A percentile compares a stretch with the other conserved stretches of the same genome.
Evolutionary conservation across 768 basidiomycete genomes (phyloP).

Genomic region (Hortiboletus campestris): DNA sequence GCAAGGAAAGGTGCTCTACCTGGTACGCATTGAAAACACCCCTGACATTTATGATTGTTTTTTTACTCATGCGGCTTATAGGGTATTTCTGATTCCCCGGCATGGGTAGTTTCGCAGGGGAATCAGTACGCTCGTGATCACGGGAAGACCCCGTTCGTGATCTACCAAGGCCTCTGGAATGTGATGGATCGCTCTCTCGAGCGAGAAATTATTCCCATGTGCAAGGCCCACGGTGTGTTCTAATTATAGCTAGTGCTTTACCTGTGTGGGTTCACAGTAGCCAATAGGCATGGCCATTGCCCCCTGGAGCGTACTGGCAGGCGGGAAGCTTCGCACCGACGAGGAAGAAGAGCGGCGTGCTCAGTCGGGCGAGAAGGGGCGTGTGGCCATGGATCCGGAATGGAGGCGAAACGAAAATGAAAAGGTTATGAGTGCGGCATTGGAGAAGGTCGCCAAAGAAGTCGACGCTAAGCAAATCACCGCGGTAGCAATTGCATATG

Average conservation of each 20-base stretch:
- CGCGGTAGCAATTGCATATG: constrained; percentile 42
- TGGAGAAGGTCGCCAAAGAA: constrained; percentile 41
- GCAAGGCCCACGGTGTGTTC: constrained; percentile 32
- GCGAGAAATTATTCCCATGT: constrained; percentile 48
- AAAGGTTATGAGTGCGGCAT: constrained; percentile 33
- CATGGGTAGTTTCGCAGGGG: constrained; percentile 48
- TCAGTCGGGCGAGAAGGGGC: constrained; percentile 39
- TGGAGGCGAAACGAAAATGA: constrained; percentile 39
- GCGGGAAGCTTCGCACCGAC: constrained; percentile 31
- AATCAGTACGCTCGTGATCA: constrained; percentile 52
- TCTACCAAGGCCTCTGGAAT: constrained; percentile 53
- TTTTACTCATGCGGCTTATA: constrained; percentile 1
- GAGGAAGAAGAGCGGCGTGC: constrained; percentile 29
- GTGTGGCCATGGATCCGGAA: constrained; percentile 16
- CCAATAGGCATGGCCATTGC: constrained; percentile 30
- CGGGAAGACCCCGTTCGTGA: constrained; percentile 47
- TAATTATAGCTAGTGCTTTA: neutral
- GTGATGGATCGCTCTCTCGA: constrained; percentile 47
- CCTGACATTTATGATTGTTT: neutral
- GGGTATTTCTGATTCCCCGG: constrained; percentile 46
- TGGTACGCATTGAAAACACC: constrained; percentile 17
- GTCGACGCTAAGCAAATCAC: constrained; percentile 36
- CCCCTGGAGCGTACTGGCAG: constrained; percentile 36
- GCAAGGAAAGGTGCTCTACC: constrained; percentile 44
- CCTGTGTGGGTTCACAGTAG: neutral